Evolutionary conservation across 768 basidiomycete species (phyloP), one percentile per base, ranked within the genome.

Genomic region (Dendrothele bispora): DNA sequence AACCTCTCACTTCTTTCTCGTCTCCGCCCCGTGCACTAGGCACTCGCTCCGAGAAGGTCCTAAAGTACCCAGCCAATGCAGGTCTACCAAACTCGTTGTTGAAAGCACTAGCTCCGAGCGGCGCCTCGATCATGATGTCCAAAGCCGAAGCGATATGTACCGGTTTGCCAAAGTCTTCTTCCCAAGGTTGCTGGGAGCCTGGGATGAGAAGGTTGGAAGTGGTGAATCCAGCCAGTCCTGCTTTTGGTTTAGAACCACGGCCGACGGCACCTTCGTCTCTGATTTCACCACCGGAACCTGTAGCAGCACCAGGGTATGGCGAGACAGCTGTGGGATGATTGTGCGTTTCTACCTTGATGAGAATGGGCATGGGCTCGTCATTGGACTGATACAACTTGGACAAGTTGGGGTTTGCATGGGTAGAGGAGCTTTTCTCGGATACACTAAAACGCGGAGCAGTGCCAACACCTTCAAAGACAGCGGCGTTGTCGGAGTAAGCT

Each of bases 251-350:
- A 2, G 95, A 97, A 2, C 97, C 97, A 37, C 88, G 75, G 4
- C 97, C 97, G 32, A 95, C 92, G 5, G 97, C 88, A 14, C 95
- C 97, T 68, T 99, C 97, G 63, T 99, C 97, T 27, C 97, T 83
- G 55, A 98, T 98, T 69, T 99, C 97, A 8, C 97, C 97, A 7
- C 97, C 97, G 1, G 95, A 98, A 17, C 97, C 97, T 1, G 97
- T 98, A 1, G 95, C 95, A 0, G 97, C 95, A n/a, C 97, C 97
- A 2, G 97, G 92, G 64, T 88, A 98, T 1, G 97, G 97, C 1
- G 97, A 98, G 7, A 98, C 94, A 3, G 95, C 97, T 2, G 95
- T 98, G 3, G 97, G 97, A 60, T 98, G 97, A 62, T 99, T 99
- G 67, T 99, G 97, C 2, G 97, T 99, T 69, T 98, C 97, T 50